Percentiles rank a stretch among this genome's conserved stretches.
phyloP scores from a whole-genome alignment of 2,329 filamentous ascomycete species.

The Grosmannia serpens region DNA sequence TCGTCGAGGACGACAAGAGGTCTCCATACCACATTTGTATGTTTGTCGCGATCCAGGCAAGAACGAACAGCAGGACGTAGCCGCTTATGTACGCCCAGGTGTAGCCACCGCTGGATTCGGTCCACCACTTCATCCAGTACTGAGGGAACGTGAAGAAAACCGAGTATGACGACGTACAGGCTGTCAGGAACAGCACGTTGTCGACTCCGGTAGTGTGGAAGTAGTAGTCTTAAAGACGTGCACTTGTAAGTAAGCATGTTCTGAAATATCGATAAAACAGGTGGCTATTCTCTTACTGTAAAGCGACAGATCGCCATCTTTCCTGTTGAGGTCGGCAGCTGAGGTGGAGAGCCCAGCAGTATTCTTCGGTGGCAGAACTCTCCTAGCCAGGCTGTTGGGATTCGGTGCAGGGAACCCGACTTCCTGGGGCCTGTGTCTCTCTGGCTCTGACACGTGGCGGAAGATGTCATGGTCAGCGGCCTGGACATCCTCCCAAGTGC shows the following conservation, averaged over 20 bases:
- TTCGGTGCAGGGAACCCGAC: neutral
- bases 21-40: slow-evolving; percentile 21
- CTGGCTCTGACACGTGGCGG: neutral
- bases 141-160: slow-evolving; percentile 25
- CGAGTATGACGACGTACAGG: slow-evolving; percentile 16
- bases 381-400: no score
- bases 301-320: slow-evolving; percentile 23
- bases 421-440: neutral
- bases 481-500: slow-evolving; percentile 24
- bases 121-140: slow-evolving; percentile 29
- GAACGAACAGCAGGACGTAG: slow-evolving; percentile 21
- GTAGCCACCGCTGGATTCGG: slow-evolving; percentile 15
- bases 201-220: slow-evolving; percentile 3
- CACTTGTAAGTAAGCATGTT: neutral
- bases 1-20: neutral
- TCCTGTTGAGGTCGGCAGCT: slow-evolving; percentile 13
- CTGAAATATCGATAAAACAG: slow-evolving; percentile 1
- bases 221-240: neutral
- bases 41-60: slow-evolving; percentile 26
- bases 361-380: neutral
- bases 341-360: neutral
- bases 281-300: slow-evolving; percentile 18
- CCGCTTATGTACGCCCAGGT: slow-evolving; percentile 23
- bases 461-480: neutral
- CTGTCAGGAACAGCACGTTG: slow-evolving; percentile 18